phyloP scores from a whole-genome alignment of 306 rosid species.

The Hylodesmum podocarpum region DNA sequence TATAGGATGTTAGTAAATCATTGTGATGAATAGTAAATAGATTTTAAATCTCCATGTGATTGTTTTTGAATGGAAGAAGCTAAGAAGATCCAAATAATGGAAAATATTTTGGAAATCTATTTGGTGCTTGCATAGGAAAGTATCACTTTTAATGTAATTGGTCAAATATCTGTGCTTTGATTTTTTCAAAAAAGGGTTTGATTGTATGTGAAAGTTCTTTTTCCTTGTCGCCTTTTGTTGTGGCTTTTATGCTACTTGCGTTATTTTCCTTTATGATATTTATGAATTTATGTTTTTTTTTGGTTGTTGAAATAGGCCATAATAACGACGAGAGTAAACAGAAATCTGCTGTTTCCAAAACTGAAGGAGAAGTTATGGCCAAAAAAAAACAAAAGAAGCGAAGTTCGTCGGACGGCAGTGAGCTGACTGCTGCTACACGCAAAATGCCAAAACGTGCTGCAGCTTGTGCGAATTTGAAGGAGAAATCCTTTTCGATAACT shows the following conservation, averaged over 20 bases:
- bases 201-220: background rate
- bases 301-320: slow-evolving; percentile 33
- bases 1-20: background rate
- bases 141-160: background rate
- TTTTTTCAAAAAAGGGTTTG: background rate
- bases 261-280: background rate
- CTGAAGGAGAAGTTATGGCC: slow-evolving; percentile 35
- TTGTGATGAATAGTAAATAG: background rate
- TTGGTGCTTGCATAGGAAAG: background rate
- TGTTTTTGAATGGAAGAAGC: background rate
- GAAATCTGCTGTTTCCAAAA: slow-evolving; percentile 13
- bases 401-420: slow-evolving; percentile 38
- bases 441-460: slow-evolving; percentile 94
- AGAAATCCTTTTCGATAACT: slow-evolving; percentile 47
- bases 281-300: background rate
- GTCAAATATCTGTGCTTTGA: background rate
- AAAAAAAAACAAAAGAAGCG: slow-evolving; percentile 56
- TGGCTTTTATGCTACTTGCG: background rate
- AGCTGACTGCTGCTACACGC: slow-evolving; percentile 49
- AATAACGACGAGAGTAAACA: slow-evolving; percentile 32
- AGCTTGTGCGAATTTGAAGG: slow-evolving; percentile 66
- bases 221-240: background rate
- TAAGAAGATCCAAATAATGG: background rate
- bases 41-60: background rate
- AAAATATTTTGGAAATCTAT: background rate